phyloP scores from a whole-genome alignment of 2,329 filamentous ascomycete genomes.

The Exophiala oligosperma region DNA sequence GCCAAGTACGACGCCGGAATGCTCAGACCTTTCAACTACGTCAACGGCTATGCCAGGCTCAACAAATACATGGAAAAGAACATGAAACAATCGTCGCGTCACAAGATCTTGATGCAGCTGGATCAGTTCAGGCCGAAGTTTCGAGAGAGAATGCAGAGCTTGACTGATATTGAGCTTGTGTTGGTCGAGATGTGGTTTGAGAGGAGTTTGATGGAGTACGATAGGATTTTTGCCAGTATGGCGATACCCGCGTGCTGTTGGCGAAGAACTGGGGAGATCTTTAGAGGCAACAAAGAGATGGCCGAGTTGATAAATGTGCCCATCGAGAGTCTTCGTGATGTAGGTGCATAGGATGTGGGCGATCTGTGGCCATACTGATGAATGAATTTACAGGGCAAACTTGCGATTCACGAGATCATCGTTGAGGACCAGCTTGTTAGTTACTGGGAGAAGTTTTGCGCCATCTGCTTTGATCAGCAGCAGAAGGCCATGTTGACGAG shows the following conservation, averaged over 20 bases:
- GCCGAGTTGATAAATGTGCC: conserved; percentile 92
- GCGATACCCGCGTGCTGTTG: conserved; percentile 97
- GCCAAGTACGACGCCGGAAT: conserved; percentile 96
- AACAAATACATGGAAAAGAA: conserved; percentile 90
- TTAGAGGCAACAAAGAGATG: conserved; percentile 98
- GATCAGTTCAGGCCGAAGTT: conserved; percentile 95
- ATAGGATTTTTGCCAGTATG: conserved; percentile 98
- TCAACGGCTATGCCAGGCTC: conserved; percentile 88
- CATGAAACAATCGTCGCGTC: conserved; percentile 76
- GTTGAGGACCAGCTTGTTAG: conserved; percentile 92
- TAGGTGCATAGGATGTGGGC: conserved; percentile 49
- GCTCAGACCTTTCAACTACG: conserved; percentile 96
- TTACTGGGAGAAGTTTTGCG: conserved; percentile 99
- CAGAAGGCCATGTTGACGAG: conserved; percentile 96
- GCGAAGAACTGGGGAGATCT: conserved; percentile 95
- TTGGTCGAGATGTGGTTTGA: conserved; percentile 99
- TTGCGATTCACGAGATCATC: conserved; percentile 92
- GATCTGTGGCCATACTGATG: neutral
- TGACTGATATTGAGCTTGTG: conserved; percentile 92
- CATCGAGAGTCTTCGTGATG: conserved; percentile 86
- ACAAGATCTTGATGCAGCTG: conserved; percentile 88
- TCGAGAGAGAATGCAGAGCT: conserved; percentile 84
- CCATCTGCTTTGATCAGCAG: conserved; percentile 89
- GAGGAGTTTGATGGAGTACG: conserved; percentile 92
- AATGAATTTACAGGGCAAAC: conserved; percentile 71